Base-by-base conservation (phyloP, 2,329 filamentous ascomycete species). In the Gremmenia infestans region DNA sequence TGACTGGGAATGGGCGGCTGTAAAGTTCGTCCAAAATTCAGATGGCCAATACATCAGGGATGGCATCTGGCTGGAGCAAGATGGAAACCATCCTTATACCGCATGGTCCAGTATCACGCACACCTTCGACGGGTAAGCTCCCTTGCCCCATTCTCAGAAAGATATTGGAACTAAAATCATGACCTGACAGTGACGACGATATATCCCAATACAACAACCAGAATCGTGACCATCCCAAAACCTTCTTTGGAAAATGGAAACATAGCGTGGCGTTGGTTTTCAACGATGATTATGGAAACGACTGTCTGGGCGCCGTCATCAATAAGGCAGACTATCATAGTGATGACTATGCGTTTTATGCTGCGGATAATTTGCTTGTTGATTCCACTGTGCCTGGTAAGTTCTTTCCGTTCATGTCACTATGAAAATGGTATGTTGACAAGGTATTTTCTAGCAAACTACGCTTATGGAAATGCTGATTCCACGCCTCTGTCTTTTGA, bases 1-100 rank as follows among this genome's bases (percentile, higher is more conserved):
- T 45, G 60, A 62, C 23, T 62, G 60, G 60, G 60, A 62, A 51
- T 62, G 58, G 58, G 60, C 55, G 15, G 56, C 54, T 14, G 55
- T 62, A 17, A 60, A 60, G 22, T 58, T 62, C 23, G 35, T 58
- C 9, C 50, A 40, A 22, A 60, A 62, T 50, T 23, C 46, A 2
- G 40, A 58, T 17, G 58, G 55, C 5, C 53, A 54, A 32, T 62
- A 60, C 42, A 36, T 62, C 9, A 56, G 60, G 14, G 60, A 60
- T 23, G 58, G 60, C 1, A 54, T 62, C 40, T 62, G 52, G 54
- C 40, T 60, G 14, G 60, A 62, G 42, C 53, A 62, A 53, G 60
- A 62, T 23, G 60, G 60, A 25, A 57, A 58, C 32, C 60, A 55
- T 23, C 60, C 60, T 9, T 62, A 58, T 28, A 48, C 48, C 8